Conservation (phyloP, 371 early-diverging fungal genomes). For the Capniomyces stellatus region DNA sequence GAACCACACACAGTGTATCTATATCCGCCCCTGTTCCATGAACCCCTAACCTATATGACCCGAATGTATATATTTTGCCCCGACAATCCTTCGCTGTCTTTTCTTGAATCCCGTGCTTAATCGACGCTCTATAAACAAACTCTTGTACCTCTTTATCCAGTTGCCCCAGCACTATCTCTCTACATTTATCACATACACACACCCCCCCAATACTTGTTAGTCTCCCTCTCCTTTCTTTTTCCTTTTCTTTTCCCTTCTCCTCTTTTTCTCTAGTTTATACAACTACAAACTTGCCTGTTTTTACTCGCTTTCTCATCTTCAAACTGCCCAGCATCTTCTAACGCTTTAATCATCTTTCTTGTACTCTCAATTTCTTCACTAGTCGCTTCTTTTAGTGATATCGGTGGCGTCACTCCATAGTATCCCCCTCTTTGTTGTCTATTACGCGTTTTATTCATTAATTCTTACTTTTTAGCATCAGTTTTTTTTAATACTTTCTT, state of each 20-base stretch:
- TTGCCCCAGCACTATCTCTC: slow-evolving; percentile 74
- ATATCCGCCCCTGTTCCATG: slow-evolving; percentile 97
- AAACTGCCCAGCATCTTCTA: slow-evolving; percentile 50
- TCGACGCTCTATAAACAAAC: slow-evolving; percentile 61
- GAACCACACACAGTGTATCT: slow-evolving; percentile 96
- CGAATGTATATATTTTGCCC: slow-evolving; percentile 98
- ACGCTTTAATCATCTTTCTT: slow-evolving; percentile 35
- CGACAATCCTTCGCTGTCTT: slow-evolving; percentile 69
- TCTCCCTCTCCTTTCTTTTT: slow-evolving; percentile 11
- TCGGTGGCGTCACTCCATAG: slow-evolving; percentile 41
- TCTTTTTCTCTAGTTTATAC: no score
- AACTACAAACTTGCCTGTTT: slow-evolving; percentile 28
- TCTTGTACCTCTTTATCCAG: slow-evolving; percentile 71
- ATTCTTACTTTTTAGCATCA: no score
- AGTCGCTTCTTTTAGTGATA: slow-evolving; percentile 29
- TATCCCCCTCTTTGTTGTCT: no score
- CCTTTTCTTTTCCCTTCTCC: no score
- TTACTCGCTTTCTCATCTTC: slow-evolving; percentile 25
- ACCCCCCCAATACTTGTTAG: no score
- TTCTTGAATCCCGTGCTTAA: slow-evolving; percentile 52
- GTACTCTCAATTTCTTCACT: slow-evolving; percentile 41
- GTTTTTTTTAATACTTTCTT: no score
- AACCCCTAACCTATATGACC: slow-evolving; percentile 97
- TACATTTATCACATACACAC: slow-evolving; percentile 20
- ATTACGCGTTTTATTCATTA: no score